Evolutionary conservation across 1,284 basidiomycete species (phyloP).

Genomic region (Macrocystidia cucumis): DNA sequence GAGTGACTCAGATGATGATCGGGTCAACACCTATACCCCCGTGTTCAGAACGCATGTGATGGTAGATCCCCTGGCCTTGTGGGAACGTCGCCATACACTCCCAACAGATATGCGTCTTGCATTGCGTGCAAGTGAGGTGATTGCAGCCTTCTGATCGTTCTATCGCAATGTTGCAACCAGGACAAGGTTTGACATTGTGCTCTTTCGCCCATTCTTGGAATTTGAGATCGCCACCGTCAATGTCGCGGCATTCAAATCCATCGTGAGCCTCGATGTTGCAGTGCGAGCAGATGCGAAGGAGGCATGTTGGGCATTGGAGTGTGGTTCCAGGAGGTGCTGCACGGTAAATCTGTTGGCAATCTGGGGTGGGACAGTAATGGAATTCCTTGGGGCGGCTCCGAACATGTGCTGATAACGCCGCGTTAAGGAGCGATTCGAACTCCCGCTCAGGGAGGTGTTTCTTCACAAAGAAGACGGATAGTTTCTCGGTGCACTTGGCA

Average conservation of each 20-base stretch:
- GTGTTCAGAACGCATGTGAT: slow-evolving; percentile 28
- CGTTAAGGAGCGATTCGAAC: slow-evolving; percentile 44
- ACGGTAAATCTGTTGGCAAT: slow-evolving; percentile 66
- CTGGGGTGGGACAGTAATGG: slow-evolving; percentile 66
- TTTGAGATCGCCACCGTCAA: slow-evolving; percentile 41
- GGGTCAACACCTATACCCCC: slow-evolving; percentile 25
- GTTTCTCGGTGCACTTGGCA: slow-evolving; percentile 40
- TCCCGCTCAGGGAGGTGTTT: slow-evolving; percentile 39
- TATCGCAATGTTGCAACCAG: slow-evolving; percentile 57
- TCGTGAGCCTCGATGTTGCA: slow-evolving; percentile 66
- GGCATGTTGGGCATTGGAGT: slow-evolving; percentile 65
- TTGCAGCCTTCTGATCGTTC: slow-evolving; percentile 69
- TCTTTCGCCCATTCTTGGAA: slow-evolving; percentile 51
- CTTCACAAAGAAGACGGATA: slow-evolving; percentile 44
- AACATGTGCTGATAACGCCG: slow-evolving; percentile 50
- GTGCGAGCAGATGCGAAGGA: slow-evolving; percentile 55
- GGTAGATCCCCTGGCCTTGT: slow-evolving; percentile 37
- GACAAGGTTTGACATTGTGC: slow-evolving; percentile 64
- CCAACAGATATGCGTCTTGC: slow-evolving; percentile 73
- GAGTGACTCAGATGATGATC: too few relatives aligned
- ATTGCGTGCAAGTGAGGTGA: slow-evolving; percentile 65
- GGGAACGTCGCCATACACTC: slow-evolving; percentile 61
- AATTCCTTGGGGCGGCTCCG: slow-evolving; percentile 51
- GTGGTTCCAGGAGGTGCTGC: slow-evolving; percentile 34
- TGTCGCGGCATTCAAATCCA: slow-evolving; percentile 50